These are phyloP conservation scores for Alternaria triticina DNA, from an alignment of 2,329 filamentous ascomycete species.

Conservation along the genomic window DNA sequence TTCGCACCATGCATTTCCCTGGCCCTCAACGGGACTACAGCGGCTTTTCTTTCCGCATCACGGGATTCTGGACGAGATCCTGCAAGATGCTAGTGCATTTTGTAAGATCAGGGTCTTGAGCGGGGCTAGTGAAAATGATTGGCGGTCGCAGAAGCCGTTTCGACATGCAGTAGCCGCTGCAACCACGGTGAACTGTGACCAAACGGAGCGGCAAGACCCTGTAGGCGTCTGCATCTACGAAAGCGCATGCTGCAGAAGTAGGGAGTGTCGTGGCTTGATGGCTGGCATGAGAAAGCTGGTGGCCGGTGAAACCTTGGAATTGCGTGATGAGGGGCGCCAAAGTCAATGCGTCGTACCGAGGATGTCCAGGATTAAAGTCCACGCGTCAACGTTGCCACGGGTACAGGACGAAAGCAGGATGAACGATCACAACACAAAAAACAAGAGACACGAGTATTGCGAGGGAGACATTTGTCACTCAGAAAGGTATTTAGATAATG, in stretches of 20 bases:
- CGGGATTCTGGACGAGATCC: slow-evolving; percentile 1
- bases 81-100: slow-evolving; percentile 14
- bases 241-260: not conserved
- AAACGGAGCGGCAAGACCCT: not conserved
- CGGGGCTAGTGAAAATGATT: not conserved
- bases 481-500: too few species aligned
- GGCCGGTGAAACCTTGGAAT: not conserved
- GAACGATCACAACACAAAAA: too few species aligned
- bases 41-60: slow-evolving; percentile 2
- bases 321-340: not conserved
- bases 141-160: not conserved
- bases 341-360: not conserved
- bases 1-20: not conserved
- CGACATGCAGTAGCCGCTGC: not conserved
- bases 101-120: not conserved
- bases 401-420: not conserved
- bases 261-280: not conserved
- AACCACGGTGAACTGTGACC: slow-evolving; percentile 3
- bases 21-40: not conserved
- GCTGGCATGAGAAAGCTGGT: not conserved
- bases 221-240: not conserved
- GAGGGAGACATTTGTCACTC: too few species aligned
- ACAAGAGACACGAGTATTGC: too few species aligned
- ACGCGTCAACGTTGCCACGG: not conserved
- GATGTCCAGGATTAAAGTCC: not conserved